Conservation (phyloP, 2,329 filamentous ascomycete genomes). For the Colletotrichum navitas region DNA sequence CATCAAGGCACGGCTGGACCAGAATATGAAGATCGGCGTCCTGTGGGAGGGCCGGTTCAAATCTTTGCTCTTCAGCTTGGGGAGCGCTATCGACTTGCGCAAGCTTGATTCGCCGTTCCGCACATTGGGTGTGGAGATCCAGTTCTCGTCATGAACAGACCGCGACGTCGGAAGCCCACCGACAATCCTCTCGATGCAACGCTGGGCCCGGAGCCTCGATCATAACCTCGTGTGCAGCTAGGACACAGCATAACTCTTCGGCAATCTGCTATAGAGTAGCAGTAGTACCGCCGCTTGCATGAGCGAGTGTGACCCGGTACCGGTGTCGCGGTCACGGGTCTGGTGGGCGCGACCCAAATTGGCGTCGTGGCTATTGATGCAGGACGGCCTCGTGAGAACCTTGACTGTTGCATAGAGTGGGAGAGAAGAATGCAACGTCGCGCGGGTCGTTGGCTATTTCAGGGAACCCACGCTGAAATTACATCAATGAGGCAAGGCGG, state of each 20-base stretch:
- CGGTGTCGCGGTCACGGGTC: conserved; percentile 14
- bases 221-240: neutral
- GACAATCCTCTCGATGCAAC: conserved; percentile 24
- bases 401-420: neutral
- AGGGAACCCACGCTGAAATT: neutral
- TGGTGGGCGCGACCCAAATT: neutral
- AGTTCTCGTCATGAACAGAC: conserved; percentile 78
- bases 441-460: neutral
- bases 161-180: neutral
- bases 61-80: conserved; percentile 91
- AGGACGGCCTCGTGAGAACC: neutral
- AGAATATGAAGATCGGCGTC: conserved; percentile 86
- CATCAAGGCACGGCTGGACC: conserved; percentile 89
- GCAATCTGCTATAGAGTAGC: neutral
- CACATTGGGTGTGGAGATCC: conserved; percentile 81
- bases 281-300: neutral
- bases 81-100: conserved; percentile 85
- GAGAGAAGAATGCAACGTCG: conserved; percentile 28
- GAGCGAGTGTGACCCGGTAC: neutral
- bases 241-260: neutral
- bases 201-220: conserved; percentile 15
- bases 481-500: neutral
- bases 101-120: conserved; percentile 82
- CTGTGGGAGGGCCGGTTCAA: conserved; percentile 95
- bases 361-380: conserved; percentile 2